Evolutionary conservation across 164 flowering plant genomes (phyloP).

Genomic region (Umbilicus rupestris): DNA sequence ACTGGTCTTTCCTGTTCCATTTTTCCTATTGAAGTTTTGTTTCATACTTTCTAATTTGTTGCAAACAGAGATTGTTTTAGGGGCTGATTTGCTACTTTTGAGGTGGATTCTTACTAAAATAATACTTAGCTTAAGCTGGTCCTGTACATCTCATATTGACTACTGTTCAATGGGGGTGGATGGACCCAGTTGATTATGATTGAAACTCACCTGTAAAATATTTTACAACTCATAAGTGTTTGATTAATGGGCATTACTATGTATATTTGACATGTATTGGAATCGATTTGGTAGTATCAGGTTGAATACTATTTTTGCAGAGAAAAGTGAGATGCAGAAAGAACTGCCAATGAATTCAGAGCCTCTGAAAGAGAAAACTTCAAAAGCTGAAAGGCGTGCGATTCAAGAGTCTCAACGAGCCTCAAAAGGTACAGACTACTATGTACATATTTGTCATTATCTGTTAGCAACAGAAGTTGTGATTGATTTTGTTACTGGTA

Average conservation of each 20-base stretch:
- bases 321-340: constrained; percentile 38
- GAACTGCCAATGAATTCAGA: constrained; percentile 33
- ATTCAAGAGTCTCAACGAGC: constrained; percentile 87
- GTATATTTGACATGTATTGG: background rate
- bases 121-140: too few relatives aligned
- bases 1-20: too few relatives aligned
- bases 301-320: constrained; percentile 15
- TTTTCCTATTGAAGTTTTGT: too few relatives aligned
- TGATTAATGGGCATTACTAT: background rate
- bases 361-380: constrained; percentile 61
- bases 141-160: too few relatives aligned
- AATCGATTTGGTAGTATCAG: background rate
- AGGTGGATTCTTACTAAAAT: too few relatives aligned
- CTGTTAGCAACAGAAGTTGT: background rate
- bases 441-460: background rate
- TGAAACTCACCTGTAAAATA: background rate
- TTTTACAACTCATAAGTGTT: background rate
- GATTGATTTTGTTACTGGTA: too few relatives aligned
- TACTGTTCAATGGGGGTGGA: too few relatives aligned
- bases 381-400: constrained; percentile 91
- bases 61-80: too few relatives aligned
- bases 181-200: too few relatives aligned
- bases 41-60: too few relatives aligned
- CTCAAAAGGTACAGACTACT: constrained; percentile 39
- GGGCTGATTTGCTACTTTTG: too few relatives aligned